Conservation (phyloP, 78 protist genomes). For the Parvularia atlantis region DNA sequence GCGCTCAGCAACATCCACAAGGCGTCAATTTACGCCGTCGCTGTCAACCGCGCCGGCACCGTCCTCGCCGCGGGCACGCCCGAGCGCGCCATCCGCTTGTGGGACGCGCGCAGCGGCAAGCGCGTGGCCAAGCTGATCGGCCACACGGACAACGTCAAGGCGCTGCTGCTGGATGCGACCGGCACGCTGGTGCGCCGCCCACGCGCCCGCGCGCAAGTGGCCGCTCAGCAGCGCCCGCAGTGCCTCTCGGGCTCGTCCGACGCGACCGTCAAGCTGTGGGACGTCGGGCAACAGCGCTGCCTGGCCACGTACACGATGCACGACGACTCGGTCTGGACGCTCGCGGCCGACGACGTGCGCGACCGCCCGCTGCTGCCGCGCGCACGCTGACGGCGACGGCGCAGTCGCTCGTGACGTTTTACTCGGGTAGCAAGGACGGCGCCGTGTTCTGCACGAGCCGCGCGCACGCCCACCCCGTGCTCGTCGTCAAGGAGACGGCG, state of each 20-base stretch:
- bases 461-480: no score
- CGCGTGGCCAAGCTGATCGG: conserved; percentile 4
- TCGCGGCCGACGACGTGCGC: neutral
- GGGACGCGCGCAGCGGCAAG: conserved; percentile 6
- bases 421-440: no score
- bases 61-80: neutral
- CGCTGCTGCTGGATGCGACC: neutral
- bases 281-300: neutral
- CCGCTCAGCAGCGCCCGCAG: no score
- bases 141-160: conserved; percentile 3
- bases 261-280: conserved; percentile 20
- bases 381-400: no score
- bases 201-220: no score
- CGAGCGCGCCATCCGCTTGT: neutral
- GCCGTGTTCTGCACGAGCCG: no score
- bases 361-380: no score
- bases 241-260: conserved; percentile 8
- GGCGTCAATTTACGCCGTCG: neutral
- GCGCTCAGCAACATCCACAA: no score
- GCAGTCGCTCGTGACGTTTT: no score
- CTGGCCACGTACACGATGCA: conserved; percentile 9
- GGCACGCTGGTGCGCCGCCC: neutral
- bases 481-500: no score
- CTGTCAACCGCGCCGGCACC: neutral
- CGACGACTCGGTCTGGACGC: conserved; percentile 11